Conservation (phyloP, 1,284 basidiomycete genomes). For the Cutaneotrichosporon sp. region DNA sequence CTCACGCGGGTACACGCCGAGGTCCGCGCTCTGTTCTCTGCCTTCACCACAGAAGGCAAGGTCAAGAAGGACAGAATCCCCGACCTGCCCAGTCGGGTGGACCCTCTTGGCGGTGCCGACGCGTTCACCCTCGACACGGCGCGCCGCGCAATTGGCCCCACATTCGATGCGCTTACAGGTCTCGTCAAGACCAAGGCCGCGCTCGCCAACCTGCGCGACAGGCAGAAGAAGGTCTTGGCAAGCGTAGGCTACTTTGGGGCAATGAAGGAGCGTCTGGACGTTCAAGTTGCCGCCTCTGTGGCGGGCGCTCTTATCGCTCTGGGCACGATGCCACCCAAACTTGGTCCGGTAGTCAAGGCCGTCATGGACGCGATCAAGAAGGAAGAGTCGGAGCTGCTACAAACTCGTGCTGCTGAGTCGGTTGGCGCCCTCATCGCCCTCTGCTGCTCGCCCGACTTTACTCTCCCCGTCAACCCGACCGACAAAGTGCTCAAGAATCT, state of each 20-base stretch:
- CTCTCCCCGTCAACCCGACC: conserved; percentile 56
- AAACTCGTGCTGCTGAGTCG: conserved; percentile 79
- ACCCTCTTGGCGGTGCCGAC: conserved; percentile 58
- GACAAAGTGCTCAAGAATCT: conserved; percentile 98
- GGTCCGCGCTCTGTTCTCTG: conserved; percentile 70
- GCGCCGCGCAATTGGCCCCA: conserved; percentile 62
- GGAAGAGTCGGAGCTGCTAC: conserved; percentile 84
- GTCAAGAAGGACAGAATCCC: conserved; percentile 75
- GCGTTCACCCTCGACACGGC: conserved; percentile 81
- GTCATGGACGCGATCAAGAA: conserved; percentile 99
- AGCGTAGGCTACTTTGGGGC: conserved; percentile 77
- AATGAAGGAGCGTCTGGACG: conserved; percentile 80
- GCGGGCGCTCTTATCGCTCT: conserved; percentile 87
- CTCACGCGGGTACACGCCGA: conserved; percentile 76
- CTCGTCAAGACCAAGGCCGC: conserved; percentile 70
- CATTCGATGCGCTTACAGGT: conserved; percentile 62
- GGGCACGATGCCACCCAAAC: conserved; percentile 77
- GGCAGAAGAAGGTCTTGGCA: conserved; percentile 64
- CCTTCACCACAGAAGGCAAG: conserved; percentile 81
- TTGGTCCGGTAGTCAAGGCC: conserved; percentile 93
- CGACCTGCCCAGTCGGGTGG: conserved; percentile 68
- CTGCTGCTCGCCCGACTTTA: conserved; percentile 65
- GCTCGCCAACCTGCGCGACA: conserved; percentile 69
- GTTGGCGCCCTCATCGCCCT: conserved; percentile 85
- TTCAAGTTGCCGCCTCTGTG: conserved; percentile 80